These are phyloP conservation scores for Lasiodiplodia citricola DNA, from an alignment of 2,329 filamentous ascomycete species.

Conservation along the genomic window DNA sequence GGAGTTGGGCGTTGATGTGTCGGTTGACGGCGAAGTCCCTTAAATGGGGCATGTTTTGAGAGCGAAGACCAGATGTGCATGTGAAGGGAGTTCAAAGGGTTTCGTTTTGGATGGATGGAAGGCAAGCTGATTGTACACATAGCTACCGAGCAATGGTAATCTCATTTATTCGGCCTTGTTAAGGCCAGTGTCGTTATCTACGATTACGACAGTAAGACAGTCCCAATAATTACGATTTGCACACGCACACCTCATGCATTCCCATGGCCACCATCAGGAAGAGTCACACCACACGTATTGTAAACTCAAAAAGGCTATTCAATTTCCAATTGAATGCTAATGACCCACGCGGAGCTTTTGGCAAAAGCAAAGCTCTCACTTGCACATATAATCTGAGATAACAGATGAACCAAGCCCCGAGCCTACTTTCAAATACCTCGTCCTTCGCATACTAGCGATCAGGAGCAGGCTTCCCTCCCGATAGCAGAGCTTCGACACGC, in stretches of 20 bases:
- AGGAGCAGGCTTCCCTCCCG: neutral
- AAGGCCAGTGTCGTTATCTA: neutral
- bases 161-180: neutral
- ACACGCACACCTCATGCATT: neutral
- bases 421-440: neutral
- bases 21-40: conserved; percentile 35
- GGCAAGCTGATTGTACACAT: conserved; percentile 5
- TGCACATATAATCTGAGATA: neutral
- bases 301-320: neutral
- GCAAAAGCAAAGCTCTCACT: neutral
- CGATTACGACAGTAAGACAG: neutral
- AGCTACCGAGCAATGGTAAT: neutral
- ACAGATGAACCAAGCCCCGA: neutral
- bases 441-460: neutral
- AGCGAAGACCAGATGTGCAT: conserved; percentile 4
- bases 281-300: neutral
- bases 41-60: neutral
- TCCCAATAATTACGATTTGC: neutral
- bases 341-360: neutral
- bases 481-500: neutral
- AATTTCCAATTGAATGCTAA: neutral
- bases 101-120: neutral
- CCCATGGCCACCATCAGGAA: neutral
- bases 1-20: conserved; percentile 72
- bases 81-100: conserved; percentile 9